A percentile compares a stretch with the other conserved stretches of the same genome.
Conservation (phyloP, 108 stramenopile genomes). For the Cyclotella sp. region DNA sequence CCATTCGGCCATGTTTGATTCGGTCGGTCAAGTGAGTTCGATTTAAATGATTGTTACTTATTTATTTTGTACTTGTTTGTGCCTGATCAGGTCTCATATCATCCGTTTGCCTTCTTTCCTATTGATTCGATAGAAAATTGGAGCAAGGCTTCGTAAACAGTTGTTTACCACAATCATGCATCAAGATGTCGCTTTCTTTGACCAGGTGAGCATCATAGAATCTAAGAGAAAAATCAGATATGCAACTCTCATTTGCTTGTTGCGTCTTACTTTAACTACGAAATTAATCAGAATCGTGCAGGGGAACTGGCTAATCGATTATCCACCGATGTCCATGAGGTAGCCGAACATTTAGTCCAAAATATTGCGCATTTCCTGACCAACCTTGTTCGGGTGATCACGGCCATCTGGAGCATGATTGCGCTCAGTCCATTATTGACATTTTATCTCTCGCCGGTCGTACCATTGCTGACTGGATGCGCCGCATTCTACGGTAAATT, state of each 20-base stretch:
- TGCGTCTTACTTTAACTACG: neutral
- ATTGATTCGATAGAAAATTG: constrained; percentile 23
- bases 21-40: constrained; percentile 33
- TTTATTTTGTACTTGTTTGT: neutral
- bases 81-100: neutral
- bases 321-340: constrained; percentile 55
- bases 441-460: constrained; percentile 29
- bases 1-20: constrained; percentile 47
- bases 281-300: constrained; percentile 22
- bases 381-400: constrained; percentile 35
- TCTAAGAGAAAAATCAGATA: neutral
- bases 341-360: constrained; percentile 52
- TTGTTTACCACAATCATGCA: constrained; percentile 41
- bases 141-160: constrained; percentile 41
- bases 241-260: neutral
- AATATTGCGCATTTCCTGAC: constrained; percentile 45
- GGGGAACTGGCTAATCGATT: constrained; percentile 54
- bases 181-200: constrained; percentile 44
- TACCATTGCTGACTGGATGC: constrained; percentile 32
- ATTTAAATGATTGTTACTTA: neutral
- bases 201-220: constrained; percentile 6
- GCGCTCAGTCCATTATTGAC: constrained; percentile 40
- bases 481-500: constrained; percentile 39
- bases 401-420: constrained; percentile 40
- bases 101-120: neutral